Evolutionary conservation across 257 asterid genomes (phyloP).

Genomic region (Euphrasia confusa): DNA sequence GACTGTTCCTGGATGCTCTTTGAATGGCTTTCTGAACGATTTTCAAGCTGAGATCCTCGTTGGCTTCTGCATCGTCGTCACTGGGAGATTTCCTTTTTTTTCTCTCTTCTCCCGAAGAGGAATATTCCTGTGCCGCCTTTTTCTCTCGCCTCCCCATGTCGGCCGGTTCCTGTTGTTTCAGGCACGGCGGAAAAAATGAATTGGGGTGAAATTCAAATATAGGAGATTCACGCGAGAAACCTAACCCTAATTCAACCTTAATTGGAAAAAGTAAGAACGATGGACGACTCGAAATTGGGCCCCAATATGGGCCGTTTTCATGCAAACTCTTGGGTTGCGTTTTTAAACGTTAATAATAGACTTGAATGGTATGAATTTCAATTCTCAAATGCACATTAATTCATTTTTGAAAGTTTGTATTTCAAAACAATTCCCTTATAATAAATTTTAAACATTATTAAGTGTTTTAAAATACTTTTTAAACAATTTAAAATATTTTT

Average conservation of each 20-base stretch:
- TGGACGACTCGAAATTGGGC: constrained; percentile 5
- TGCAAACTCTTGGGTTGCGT: too few species aligned
- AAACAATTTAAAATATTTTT: too few species aligned
- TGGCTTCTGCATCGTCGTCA: constrained; percentile 68
- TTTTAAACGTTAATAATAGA: too few species aligned
- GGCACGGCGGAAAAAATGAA: too few species aligned
- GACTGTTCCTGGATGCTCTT: constrained; percentile 26
- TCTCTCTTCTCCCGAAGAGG: constrained; percentile 36
- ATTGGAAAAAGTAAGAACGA: neutral
- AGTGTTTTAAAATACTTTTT: too few species aligned
- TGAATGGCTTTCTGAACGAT: constrained; percentile 56
- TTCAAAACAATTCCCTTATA: too few species aligned
- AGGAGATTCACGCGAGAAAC: constrained; percentile 5
- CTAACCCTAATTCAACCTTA: constrained; percentile 22
- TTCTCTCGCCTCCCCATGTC: constrained; percentile 46
- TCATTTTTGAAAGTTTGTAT: too few species aligned
- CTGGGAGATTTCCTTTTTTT: constrained; percentile 26
- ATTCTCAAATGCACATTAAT: too few species aligned
- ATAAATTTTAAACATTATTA: too few species aligned
- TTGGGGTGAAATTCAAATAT: too few species aligned
- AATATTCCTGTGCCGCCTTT: constrained; percentile 30
- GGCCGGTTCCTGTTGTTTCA: neutral
- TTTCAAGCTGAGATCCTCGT: constrained; percentile 76
- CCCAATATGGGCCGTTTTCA: neutral
- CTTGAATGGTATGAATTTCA: too few species aligned